Base-by-base conservation (phyloP, 768 basidiomycete species). In the Auriscalpium microsporum region DNA sequence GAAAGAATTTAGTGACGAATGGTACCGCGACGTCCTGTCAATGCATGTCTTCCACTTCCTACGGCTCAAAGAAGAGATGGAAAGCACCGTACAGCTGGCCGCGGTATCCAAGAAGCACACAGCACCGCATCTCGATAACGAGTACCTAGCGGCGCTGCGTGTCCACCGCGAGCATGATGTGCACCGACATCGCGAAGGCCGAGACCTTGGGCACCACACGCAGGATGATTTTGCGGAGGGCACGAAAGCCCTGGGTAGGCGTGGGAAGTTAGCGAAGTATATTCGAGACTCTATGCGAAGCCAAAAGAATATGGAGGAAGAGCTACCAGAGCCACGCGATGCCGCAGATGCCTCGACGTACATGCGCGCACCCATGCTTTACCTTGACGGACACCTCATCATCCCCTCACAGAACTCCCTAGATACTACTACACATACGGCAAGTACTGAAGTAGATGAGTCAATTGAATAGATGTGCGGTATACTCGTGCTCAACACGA, bases 1-100 rank as follows among this genome's bases (percentile, higher is more conserved):
- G 14, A 48, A 53, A 21, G 66, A 67, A 4, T 71, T 67, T 60
- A 69, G 63, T 9, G 58, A 58, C 17, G 19, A 56, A 9, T 69
- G 67, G 53, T 62, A 71, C n/a, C 66, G 69, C 13, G 46, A 65
- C 16, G 53, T 66, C 13, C 56, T 65, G 44, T 65, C 69, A 11
- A 67, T 65, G 0, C 72, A 73, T 50, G 45, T 71, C 7, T 65
- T 68, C 45, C 62, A 69, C 45, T 63, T 73, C 45, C 63, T 62
- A n/a, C 58, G 62, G 7, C 53, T 73, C 17, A 71, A 71, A 55
- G 56, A 61, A 10, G 65, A 71, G 8, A 62, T 68, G 47, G 62
- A 63, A 10, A 56, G 61, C 13, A 61, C 56, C 5, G 48, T 71
- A 11, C 64, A 62, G 0, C 58, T 71, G 1, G 50, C 49, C 2